Percentiles rank a stretch among this genome's conserved stretches.
Conservation (phyloP, 2,329 filamentous ascomycete genomes). For the Diaporthe velutina region DNA sequence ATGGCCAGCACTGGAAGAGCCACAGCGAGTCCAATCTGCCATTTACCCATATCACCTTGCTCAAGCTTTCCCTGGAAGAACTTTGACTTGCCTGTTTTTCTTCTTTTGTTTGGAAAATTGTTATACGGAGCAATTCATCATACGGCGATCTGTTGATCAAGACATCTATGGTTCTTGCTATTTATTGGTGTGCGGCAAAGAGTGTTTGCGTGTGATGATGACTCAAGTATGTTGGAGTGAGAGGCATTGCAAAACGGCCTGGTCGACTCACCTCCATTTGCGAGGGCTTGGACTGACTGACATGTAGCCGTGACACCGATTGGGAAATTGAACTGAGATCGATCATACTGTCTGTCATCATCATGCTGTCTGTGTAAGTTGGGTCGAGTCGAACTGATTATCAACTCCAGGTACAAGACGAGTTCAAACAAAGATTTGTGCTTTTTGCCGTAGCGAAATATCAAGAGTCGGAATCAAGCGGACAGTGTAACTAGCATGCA, state of each 20-base stretch:
- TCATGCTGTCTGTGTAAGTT: neutral
- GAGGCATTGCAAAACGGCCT: neutral
- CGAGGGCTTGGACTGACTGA: neutral
- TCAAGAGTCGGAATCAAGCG: no score
- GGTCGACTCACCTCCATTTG: no score
- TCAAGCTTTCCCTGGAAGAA: neutral
- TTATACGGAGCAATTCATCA: neutral
- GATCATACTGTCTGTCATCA: neutral
- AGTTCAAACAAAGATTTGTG: no score
- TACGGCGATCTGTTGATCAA: conserved; percentile 9
- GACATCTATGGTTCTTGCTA: neutral
- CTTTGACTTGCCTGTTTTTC: neutral
- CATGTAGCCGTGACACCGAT: neutral
- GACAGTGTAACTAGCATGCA: neutral
- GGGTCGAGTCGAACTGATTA: neutral
- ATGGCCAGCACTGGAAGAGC: neutral
- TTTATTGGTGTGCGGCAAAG: neutral
- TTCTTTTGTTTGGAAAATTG: neutral
- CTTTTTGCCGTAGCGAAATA: no score
- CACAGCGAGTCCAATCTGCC: conserved; percentile 14
- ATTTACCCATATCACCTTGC: neutral
- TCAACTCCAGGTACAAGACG: neutral
- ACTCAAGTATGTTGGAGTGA: neutral
- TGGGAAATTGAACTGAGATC: neutral
- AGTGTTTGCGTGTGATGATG: no score